These are phyloP conservation scores for Circinella umbellata DNA, from an alignment of 371 early-diverging fungal genomes.

Conservation along the genomic window DNA sequence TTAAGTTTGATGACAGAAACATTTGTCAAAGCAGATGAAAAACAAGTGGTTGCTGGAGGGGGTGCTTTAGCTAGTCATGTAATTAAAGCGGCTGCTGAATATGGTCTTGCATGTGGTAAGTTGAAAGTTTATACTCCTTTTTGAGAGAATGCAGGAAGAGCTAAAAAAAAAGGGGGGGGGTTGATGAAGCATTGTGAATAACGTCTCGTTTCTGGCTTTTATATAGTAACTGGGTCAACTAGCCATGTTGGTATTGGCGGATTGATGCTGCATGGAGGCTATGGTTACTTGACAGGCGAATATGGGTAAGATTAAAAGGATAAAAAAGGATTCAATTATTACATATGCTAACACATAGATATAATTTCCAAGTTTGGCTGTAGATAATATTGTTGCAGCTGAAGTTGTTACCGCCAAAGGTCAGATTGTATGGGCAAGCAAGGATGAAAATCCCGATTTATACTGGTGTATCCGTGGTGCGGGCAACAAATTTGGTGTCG, in stretches of 20 bases:
- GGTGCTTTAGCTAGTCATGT: conserved; percentile 47
- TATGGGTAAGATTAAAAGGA: conserved; percentile 29
- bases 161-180: no score
- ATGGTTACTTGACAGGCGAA: conserved; percentile 46
- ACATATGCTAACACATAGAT: neutral
- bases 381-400: conserved; percentile 56
- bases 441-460: conserved; percentile 49
- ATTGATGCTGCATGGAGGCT: conserved; percentile 46
- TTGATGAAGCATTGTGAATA: neutral
- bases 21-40: conserved; percentile 31
- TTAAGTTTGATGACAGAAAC: conserved; percentile 28
- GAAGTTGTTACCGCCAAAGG: conserved; percentile 57
- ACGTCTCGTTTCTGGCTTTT: neutral
- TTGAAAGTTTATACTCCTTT: neutral
- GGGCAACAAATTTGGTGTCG: conserved; percentile 64
- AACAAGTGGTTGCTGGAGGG: conserved; percentile 34
- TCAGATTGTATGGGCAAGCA: conserved; percentile 41
- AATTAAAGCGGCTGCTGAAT: conserved; percentile 34
- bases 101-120: conserved; percentile 50
- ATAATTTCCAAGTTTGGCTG: conserved; percentile 27
- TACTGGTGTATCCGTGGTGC: conserved; percentile 71
- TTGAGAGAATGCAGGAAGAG: no score
- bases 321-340: neutral
- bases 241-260: conserved; percentile 54
- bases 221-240: conserved; percentile 38